Evolutionary conservation across 176 grass and related monocot species (phyloP), one percentile per base, ranked within the genome.

Genomic region (Avena atlantica): DNA sequence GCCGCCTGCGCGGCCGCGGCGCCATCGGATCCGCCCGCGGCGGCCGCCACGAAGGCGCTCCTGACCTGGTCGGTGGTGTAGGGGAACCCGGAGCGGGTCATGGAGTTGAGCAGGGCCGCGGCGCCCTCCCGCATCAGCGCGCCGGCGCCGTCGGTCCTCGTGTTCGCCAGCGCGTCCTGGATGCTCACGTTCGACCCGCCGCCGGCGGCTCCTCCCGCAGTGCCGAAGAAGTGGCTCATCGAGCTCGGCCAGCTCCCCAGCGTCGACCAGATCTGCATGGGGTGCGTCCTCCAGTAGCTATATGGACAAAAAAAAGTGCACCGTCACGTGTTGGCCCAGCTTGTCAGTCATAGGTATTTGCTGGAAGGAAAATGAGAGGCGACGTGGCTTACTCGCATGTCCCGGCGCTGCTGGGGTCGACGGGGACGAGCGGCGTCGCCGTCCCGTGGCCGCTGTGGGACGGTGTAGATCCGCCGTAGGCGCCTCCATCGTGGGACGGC

Each of bases 231-330:
- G 44, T 89, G 24, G 40, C 85, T 56, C 7, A 90, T 79, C 5
- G 90, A 83, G 68, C 83, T 91, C 78, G 92, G 86, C 85, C 86
- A 95, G 64, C 82, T 88, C 20, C 92, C 85, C 10, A 97, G 37
- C 19, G 93, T 66, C 12, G 83, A 81, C 91, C 74, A 94, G 19
- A 95, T 90, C 85, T 86, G 59, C 86, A 85, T 85, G 20, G 95
- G 95, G 88, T 97, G 95, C 12, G 89, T 70, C 40, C 82, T 81
- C 95, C 95, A 97, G 86, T 91, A 97, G 40, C 95, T 97, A 29
- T 14, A 24, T 21, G 25, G 8, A 3, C 19, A 50, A 67, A n/a
- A 84, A 52, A 1, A 24, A 0, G 23, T 51, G 59, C 4, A 34
- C 31, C 31, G 31, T 34, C 31, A 34, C 31, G 31, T 34, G 31